A percentile compares a stretch with the other conserved stretches of the same genome.
These are phyloP conservation scores for Komagataella populi DNA, from an alignment of 805 yeast genomes.

Conservation along the genomic window DNA sequence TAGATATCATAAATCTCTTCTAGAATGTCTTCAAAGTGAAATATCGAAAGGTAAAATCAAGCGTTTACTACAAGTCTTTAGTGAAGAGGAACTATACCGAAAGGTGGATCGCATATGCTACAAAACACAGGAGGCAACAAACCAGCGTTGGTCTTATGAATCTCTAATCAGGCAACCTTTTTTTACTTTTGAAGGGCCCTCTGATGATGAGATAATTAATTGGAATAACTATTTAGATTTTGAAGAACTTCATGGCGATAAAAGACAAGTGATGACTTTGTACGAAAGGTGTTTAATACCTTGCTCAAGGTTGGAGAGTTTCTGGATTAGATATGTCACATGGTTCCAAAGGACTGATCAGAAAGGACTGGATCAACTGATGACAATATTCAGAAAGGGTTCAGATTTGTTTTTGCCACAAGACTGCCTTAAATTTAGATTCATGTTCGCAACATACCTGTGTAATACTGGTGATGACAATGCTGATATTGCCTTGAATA, in stretches of 20 bases:
- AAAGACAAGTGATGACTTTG: slow-evolving; percentile 24
- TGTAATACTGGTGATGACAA: slow-evolving; percentile 7
- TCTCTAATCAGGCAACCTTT: slow-evolving; percentile 40
- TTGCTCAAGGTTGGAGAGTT: slow-evolving; percentile 37
- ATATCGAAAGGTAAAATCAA: slow-evolving; percentile 7
- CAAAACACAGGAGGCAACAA: slow-evolving; percentile 36
- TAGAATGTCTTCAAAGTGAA: slow-evolving; percentile 9
- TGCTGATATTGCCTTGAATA: slow-evolving; percentile 8
- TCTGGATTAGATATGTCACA: slow-evolving; percentile 59
- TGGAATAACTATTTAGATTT: slow-evolving; percentile 58
- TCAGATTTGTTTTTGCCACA: slow-evolving; percentile 21
- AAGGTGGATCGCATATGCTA: slow-evolving; percentile 19
- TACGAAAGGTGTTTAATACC: slow-evolving; percentile 71
- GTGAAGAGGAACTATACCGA: slow-evolving; percentile 6
- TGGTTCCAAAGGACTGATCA: slow-evolving; percentile 27
- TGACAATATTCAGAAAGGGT: slow-evolving; percentile 35
- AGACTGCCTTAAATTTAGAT: slow-evolving; percentile 12
- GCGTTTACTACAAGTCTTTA: slow-evolving; percentile 17
- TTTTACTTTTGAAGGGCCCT: slow-evolving; percentile 36
- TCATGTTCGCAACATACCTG: slow-evolving; percentile 15
- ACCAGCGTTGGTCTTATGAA: slow-evolving; percentile 62
- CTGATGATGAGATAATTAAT: slow-evolving; percentile 25
- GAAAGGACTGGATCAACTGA: slow-evolving; percentile 17
- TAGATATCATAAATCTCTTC: slow-evolving; percentile 44
- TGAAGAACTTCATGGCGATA: slow-evolving; percentile 17